phyloP scores from a whole-genome alignment of 352 stramenopile genomes.

The Thalassiosira allenii region DNA sequence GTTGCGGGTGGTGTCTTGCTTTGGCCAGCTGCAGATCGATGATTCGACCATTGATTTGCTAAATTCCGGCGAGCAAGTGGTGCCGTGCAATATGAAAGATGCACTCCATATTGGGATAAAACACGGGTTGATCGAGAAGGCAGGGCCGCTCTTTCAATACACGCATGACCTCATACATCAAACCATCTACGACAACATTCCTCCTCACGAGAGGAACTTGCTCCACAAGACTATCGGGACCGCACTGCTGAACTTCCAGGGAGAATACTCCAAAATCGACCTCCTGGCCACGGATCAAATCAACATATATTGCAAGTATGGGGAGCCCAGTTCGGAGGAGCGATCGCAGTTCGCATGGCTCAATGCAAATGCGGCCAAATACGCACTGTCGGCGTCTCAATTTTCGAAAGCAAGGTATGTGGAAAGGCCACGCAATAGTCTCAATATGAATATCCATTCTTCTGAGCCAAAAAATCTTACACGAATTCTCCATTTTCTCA shows the following conservation, averaged over 20 bases:
- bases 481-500: not conserved
- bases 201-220: not conserved
- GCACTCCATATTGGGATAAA: not conserved
- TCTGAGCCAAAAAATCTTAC: not conserved
- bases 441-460: not conserved
- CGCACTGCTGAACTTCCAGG: not conserved
- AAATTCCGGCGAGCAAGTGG: not conserved
- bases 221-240: constrained; percentile 20
- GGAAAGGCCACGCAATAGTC: too few species aligned
- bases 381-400: not conserved
- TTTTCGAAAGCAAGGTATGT: too few species aligned
- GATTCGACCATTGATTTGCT: not conserved
- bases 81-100: not conserved
- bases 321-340: not conserved
- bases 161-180: constrained; percentile 33
- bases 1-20: constrained; percentile 23
- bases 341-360: not conserved
- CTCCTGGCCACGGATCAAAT: not conserved
- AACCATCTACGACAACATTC: constrained; percentile 16
- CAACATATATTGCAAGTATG: not conserved
- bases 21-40: constrained; percentile 17
- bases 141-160: not conserved
- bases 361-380: not conserved
- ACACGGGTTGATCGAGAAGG: not conserved
- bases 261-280: not conserved